Conservation (phyloP, 2,329 filamentous ascomycete species). For the Metarhizium brunneum region DNA sequence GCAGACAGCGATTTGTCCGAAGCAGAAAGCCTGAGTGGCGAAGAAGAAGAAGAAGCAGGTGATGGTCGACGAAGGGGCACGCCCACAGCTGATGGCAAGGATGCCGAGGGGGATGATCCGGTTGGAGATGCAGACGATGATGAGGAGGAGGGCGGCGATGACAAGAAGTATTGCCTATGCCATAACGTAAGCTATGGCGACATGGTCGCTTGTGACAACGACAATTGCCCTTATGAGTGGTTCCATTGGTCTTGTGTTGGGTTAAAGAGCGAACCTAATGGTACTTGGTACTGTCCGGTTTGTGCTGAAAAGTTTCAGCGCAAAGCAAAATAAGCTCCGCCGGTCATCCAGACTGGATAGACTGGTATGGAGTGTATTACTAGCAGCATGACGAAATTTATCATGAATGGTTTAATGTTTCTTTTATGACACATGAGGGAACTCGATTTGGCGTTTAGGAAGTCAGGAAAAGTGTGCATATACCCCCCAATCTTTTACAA, state of each 20-base stretch:
- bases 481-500: neutral
- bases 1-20: constrained; percentile 58
- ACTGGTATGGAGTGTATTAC: neutral
- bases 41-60: constrained; percentile 40
- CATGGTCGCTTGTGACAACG: constrained; percentile 85
- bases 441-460: neutral
- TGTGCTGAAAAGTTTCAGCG: constrained; percentile 47
- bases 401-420: too few relatives aligned
- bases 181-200: constrained; percentile 78
- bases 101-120: constrained; percentile 40
- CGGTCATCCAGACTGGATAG: neutral
- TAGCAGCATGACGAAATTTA: neutral
- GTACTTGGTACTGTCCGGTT: constrained; percentile 58
- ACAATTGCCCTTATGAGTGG: constrained; percentile 74
- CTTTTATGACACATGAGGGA: neutral
- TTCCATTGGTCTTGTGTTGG: constrained; percentile 75
- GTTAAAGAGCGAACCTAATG: constrained; percentile 57
- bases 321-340: constrained; percentile 18
- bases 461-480: neutral
- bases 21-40: constrained; percentile 45
- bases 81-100: constrained; percentile 24
- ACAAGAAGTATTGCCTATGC: constrained; percentile 77
- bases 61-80: constrained; percentile 23
- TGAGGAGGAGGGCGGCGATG: constrained; percentile 64
- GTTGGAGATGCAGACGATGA: constrained; percentile 46